Percentiles rank a stretch among this genome's conserved stretches.
Evolutionary conservation across 148 eudicot species (phyloP).

Genomic region (Rheum nobile): DNA sequence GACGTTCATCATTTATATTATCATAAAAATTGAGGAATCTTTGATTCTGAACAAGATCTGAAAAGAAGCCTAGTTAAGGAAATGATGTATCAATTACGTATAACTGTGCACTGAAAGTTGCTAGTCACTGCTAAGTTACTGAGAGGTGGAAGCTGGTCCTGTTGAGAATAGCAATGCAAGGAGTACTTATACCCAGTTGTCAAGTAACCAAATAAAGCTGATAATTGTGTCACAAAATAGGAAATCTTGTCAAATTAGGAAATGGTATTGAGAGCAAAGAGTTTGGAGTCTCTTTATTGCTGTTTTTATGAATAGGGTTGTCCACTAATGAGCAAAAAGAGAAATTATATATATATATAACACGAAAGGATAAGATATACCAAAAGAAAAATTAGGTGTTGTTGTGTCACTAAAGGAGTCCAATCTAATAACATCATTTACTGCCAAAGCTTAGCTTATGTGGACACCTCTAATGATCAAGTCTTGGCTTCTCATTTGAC

Average conservation of each 20-base stretch:
- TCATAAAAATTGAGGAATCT: not conserved
- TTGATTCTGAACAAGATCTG: not conserved
- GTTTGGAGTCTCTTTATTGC: not conserved
- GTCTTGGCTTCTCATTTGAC: too few relatives aligned
- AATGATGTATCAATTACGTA: not conserved
- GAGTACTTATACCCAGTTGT: not conserved
- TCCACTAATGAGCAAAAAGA: slow-evolving; percentile 2
- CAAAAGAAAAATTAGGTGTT: not conserved
- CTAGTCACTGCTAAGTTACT: not conserved
- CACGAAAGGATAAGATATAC: not conserved
- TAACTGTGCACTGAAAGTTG: not conserved
- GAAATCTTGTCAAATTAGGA: not conserved
- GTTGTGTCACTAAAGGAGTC: not conserved
- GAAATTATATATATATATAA: not conserved
- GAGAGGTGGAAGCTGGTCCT: not conserved
- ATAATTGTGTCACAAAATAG: not conserved
- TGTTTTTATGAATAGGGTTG: slow-evolving; percentile 2
- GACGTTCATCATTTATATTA: not conserved
- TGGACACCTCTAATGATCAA: not conserved
- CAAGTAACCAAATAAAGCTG: not conserved
- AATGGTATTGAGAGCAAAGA: not conserved
- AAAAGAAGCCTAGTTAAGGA: not conserved
- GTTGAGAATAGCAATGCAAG: not conserved
- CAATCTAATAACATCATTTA: not conserved
- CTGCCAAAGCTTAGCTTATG: not conserved